Evolutionary conservation across 768 basidiomycete species (phyloP), one percentile per base, ranked within the genome.

Genomic region (Leucosporidium yakuticum): DNA sequence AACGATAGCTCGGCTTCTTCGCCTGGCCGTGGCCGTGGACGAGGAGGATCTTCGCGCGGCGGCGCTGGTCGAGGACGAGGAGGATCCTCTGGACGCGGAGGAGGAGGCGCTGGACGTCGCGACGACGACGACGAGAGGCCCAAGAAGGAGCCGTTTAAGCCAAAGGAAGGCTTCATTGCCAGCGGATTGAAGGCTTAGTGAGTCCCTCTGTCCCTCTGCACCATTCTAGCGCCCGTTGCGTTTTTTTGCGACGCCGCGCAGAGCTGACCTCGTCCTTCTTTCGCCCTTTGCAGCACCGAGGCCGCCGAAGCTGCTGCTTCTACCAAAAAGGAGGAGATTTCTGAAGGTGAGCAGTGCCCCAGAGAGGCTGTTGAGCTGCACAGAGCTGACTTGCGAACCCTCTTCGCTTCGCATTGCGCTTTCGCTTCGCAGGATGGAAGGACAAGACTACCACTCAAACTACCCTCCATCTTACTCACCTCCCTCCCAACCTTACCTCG

Each of bases 401-500:
- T 63, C 25, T 34, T 29, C 25, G 59, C 65, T 2, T 44, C 39
- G 8, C 14, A 8, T 8, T 44, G 39, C 39, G 39, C 39, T 44
- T 44, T 44, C 39, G 39, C 39, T 44, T 44, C 39, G 39, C 14
- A 44, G 39, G 60, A 20, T 61, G 60, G 60, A 61, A 34, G 49
- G 60, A 61, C 60, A 49, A 49, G 47, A 61, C 48, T 8, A 61
- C 60, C 51, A 62, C 63, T n/a, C 71, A 73, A 27, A 73, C 91
- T 23, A 97, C 93, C 0, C 80, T 98, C 64, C 97, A 97, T 79
- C 87, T 98, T 63, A 93, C 91, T 15, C 92, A 93, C 80, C 81
- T 99, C 49, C 91, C 95, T 0, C 94, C 90, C 77, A 85, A 86
- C 51, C 90, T 87, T 65, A 97, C 96, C 14, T 90, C 91, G 11